Evolutionary conservation across 148 eudicot genomes (phyloP).

Genomic region (Amaranthus hypochondriacus): DNA sequence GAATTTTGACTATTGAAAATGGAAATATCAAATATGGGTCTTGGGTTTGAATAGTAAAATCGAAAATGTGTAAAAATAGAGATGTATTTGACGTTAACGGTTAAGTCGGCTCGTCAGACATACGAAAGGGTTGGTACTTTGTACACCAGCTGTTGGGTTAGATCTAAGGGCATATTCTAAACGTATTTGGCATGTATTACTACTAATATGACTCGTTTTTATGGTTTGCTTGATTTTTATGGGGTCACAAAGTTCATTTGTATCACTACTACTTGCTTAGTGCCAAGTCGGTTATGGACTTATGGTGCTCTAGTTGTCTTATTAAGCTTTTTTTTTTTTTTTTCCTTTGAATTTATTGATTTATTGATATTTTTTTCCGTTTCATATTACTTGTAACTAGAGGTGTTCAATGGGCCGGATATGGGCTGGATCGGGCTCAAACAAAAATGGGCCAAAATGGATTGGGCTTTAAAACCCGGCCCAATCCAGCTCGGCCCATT

Average conservation of each 20-base stretch:
- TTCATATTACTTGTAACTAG: background rate
- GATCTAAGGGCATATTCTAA: constrained; percentile 22
- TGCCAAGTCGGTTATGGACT: too few relatives aligned
- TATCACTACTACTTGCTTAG: background rate
- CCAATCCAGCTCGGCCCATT: too few relatives aligned
- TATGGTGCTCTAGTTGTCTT: too few relatives aligned
- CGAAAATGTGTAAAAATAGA: constrained; percentile 4
- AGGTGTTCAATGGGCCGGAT: background rate
- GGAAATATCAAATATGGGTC: background rate
- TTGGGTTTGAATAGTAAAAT: constrained; percentile 12
- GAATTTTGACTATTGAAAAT: background rate
- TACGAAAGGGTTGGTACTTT: constrained; percentile 11
- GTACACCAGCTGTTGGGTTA: constrained; percentile 15
- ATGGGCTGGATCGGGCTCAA: too few relatives aligned
- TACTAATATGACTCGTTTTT: constrained; percentile 1
- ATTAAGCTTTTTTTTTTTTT: too few relatives aligned
- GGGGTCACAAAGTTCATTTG: background rate
- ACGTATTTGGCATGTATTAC: background rate
- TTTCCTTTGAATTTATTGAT: too few relatives aligned
- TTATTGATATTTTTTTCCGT: too few relatives aligned
- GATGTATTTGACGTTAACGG: constrained; percentile 8
- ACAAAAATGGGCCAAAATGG: too few relatives aligned
- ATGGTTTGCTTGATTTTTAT: background rate
- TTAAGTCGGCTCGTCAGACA: constrained; percentile 25
- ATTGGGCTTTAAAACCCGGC: too few relatives aligned